Conservation (phyloP, 768 basidiomycete genomes). For the Candolleomyces efflorescens region DNA sequence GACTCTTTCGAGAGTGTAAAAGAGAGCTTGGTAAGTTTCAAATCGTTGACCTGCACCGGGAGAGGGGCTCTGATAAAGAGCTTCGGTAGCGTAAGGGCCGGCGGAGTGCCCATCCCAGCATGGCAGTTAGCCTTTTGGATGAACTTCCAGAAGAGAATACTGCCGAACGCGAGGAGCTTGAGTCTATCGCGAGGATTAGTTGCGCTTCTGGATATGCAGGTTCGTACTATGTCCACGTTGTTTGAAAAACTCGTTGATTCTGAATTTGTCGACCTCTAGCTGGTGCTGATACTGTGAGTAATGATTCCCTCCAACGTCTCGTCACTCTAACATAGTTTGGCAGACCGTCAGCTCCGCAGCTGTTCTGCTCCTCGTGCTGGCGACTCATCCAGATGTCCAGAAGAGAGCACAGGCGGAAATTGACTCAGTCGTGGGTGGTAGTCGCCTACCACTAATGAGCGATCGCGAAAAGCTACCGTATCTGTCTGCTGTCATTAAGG, state of each 20-base stretch:
- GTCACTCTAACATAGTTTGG: neutral
- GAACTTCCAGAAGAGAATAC: neutral
- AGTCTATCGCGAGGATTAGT: neutral
- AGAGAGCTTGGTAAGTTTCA: neutral
- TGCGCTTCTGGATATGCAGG: neutral
- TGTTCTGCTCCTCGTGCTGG: constrained; percentile 11
- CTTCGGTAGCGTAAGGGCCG: neutral
- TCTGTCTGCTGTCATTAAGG: constrained; percentile 12
- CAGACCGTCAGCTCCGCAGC: neutral
- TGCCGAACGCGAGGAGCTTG: neutral
- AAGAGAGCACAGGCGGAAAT: constrained; percentile 12
- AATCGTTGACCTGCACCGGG: neutral
- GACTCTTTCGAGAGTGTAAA: neutral
- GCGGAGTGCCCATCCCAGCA: neutral
- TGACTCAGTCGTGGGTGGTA: constrained; percentile 13
- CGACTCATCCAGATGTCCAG: constrained; percentile 13
- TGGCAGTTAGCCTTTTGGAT: neutral
- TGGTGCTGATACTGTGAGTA: constrained; percentile 4
- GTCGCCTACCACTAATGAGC: constrained; percentile 11
- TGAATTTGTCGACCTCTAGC: neutral
- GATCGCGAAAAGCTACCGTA: constrained; percentile 15
- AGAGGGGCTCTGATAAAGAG: neutral
- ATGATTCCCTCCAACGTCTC: neutral
- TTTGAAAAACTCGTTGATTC: neutral
- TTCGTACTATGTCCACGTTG: neutral